Evolutionary conservation across 2,329 filamentous ascomycete species (phyloP), one percentile per base, ranked within the genome.

Genomic region (Penicillium oxalicum): DNA sequence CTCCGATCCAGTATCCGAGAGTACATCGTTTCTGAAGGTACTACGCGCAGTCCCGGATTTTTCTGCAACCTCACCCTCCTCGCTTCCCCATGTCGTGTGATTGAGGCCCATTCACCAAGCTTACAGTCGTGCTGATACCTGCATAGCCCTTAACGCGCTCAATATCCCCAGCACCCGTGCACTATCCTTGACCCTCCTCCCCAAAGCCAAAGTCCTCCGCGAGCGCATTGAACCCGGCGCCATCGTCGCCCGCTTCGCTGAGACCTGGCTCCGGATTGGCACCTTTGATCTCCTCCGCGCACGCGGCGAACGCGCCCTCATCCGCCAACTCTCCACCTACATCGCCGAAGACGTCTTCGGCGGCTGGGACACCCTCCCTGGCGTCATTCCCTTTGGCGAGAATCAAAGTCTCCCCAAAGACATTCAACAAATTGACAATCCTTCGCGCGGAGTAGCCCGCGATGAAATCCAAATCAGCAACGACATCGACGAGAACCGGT

Each of bases 241-340:
- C 8, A 93, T 98, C 51, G 93, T 98, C 9, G 80, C 88, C 27
- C 82, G 93, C 9, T 96, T 96, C 63, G 93, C 93, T 0, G 83
- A 95, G 66, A 86, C 81, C 13, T 98, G 93, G 93, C 70, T 98
- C 40, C 80, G 93, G 25, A 82, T 98, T 44, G 93, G 93, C n/a
- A 97, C 86, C 18, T 98, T 98, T 64, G 94, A 98, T 61, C 78
- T 98, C n/a, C 78, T 91, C 7, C 82, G 90, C 35, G 84, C 86
- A 4, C 79, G 93, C 18, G 87, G 88, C 29, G 90, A 98, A 58
- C 77, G 91, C 18, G 77, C 76, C 9, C 71, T 93, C 36, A 82
- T 91, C 18, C 77, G 90, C 6, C 80, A 80, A 54, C 73, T 96
- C 9, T 83, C 88, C 4, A 87, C 85, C 7, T 97, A 95, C 63